Conservation (phyloP, 805 yeast species). For the Candida methanosorbosa region DNA sequence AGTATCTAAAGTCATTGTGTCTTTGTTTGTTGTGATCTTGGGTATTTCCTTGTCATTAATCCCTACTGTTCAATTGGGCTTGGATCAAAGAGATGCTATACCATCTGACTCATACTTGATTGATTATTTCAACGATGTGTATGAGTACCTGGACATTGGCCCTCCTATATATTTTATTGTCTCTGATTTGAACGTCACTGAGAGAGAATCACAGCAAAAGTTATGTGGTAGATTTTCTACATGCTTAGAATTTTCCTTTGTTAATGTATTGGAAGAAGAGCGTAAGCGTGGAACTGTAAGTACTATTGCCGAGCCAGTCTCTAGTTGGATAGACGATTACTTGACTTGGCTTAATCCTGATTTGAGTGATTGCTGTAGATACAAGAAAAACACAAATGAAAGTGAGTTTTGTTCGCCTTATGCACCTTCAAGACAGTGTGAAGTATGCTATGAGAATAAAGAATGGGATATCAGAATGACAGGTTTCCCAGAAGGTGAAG, state of each 20-base stretch:
- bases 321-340: slow-evolving; percentile 92
- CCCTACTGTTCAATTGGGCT: slow-evolving; percentile 67
- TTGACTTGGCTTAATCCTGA: slow-evolving; percentile 81
- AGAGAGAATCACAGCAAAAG: slow-evolving; percentile 53
- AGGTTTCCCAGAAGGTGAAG: slow-evolving; percentile 70
- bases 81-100: slow-evolving; percentile 84
- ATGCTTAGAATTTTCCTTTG: slow-evolving; percentile 70
- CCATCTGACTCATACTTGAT: slow-evolving; percentile 79
- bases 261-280: slow-evolving; percentile 81
- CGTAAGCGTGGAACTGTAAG: slow-evolving; percentile 55
- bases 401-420: slow-evolving; percentile 57
- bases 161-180: slow-evolving; percentile 89
- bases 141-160: slow-evolving; percentile 69
- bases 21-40: slow-evolving; percentile 51
- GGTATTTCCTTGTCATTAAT: slow-evolving; percentile 61
- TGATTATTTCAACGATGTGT: slow-evolving; percentile 70
- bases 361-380: slow-evolving; percentile 77
- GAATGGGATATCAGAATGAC: slow-evolving; percentile 67
- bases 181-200: slow-evolving; percentile 56
- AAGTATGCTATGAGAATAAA: slow-evolving; percentile 57
- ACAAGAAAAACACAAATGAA: slow-evolving; percentile 40
- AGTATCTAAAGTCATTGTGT: slow-evolving; percentile 37
- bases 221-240: slow-evolving; percentile 84
- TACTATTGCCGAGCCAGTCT: slow-evolving; percentile 70
- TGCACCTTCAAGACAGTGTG: slow-evolving; percentile 64